Evolutionary conservation across 768 basidiomycete genomes (phyloP), one percentile per base, ranked within the genome.

Genomic region (Ramaria rubella): DNA sequence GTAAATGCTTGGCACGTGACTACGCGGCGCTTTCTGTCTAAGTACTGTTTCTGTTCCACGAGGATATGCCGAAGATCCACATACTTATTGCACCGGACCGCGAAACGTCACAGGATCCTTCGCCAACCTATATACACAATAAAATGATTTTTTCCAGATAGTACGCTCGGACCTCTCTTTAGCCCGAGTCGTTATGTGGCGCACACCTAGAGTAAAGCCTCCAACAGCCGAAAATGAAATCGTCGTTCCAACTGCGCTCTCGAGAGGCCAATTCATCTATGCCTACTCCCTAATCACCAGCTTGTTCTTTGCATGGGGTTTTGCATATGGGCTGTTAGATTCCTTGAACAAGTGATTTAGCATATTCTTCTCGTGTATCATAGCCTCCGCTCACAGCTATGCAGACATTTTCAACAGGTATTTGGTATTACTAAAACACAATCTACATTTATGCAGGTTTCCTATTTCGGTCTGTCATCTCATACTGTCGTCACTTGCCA

Each of bases 251-350:
- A 52, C 76, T 50, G 72, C 80, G 59, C 68, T 81, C 57, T 68
- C 67, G n/a, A 70, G 68, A 59, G 71, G 65, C 45, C 71, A 73
- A 62, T 83, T 77, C 77, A 70, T 69, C 26, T 83, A 77, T 65
- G 75, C 86, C 7, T 89, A 86, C 66, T 72, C 73, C 36, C 78
- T 88, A 54, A 82, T 90, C 58, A 88, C 86, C 19, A 80, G 85
- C 11, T 73, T 88, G 30, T 88, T 88, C 75, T 87, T 88, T 69
- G 83, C 85, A 27, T 85, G 82, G 83, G 84, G 83, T 0, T 85
- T 85, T 67, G 79, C 84, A 5, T 83, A 85, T 57, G 83, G 83
- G 33, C 80, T 55, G 7, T 33, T 55, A 62, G 68, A 59, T 67
- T 70, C 65, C 60, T 45, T 40, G 24, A 51, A 23, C 14, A 48